Evolutionary conservation across 164 flowering plant genomes (phyloP).

Genomic region (Houttuynia cordata): DNA sequence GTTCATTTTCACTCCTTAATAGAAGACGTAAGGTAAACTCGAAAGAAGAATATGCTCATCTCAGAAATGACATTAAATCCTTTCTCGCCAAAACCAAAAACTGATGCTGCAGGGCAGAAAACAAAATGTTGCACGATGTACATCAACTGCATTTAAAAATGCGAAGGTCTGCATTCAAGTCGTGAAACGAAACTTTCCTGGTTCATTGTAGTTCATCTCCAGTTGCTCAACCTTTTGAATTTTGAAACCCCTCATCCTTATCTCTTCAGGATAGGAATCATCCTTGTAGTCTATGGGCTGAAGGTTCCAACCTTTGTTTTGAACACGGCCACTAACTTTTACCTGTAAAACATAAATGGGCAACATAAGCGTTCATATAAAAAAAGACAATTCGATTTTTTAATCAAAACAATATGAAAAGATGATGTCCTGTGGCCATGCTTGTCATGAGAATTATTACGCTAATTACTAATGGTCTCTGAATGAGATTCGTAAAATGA

Average conservation of each 20-base stretch:
- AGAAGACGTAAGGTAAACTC: too few relatives aligned
- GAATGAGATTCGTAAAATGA: too few relatives aligned
- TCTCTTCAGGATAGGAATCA: constrained; percentile 51
- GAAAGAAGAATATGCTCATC: too few relatives aligned
- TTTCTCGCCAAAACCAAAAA: too few relatives aligned
- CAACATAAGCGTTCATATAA: neutral
- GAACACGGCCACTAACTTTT: constrained; percentile 49
- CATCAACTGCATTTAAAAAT: neutral
- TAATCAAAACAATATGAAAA: neutral
- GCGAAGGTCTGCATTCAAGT: constrained; percentile 15
- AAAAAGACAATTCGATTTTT: too few relatives aligned
- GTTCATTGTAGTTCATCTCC: constrained; percentile 39
- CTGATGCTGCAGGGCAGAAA: neutral
- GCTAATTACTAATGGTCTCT: too few relatives aligned
- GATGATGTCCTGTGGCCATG: neutral
- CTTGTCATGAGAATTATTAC: neutral
- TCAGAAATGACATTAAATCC: too few relatives aligned
- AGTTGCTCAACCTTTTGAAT: constrained; percentile 62
- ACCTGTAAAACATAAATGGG: constrained; percentile 31
- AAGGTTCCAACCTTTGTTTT: constrained; percentile 72
- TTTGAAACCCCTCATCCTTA: constrained; percentile 73
- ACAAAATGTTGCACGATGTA: neutral
- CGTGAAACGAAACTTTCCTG: constrained; percentile 48
- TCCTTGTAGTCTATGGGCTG: constrained; percentile 65
- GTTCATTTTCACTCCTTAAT: too few relatives aligned